Evolutionary conservation across 2,329 filamentous ascomycete genomes (phyloP), one percentile per base, ranked within the genome.

Genomic region (Calonectria pseudoturangicola): DNA sequence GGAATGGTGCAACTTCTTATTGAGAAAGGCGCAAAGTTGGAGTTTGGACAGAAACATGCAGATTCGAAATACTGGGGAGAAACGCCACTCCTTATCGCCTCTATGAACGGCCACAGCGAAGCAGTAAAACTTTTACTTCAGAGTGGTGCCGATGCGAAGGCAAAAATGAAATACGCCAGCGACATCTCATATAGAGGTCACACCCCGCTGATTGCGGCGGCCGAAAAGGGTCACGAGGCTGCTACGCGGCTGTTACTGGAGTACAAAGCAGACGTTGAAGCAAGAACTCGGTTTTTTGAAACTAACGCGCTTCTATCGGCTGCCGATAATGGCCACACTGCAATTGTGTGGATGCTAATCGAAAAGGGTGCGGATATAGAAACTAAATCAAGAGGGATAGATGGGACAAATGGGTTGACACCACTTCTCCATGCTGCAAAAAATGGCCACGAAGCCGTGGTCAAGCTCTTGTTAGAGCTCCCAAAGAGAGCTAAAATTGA

Each of bases 331-430:
- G 45, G 45, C n/a, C 45, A 48, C 10, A 21, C 45, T 4, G n/a
- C 45, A 1, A 48, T 48, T 48, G 45, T 25, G 25, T 48, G 45
- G 45, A 48, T 12, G n/a, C 21, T 48, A 2, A 48, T 48, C 13
- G 45, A 48, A 13, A 21, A 48, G 13, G 45, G 45, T 10, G 45
- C 45, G 6, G 21, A 48, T 12, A 25, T 48, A 25, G 45, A 48
- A 25, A 21, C 45, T 9, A 48, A 2, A 48, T 48, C 45, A 3
- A 48, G 21, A 21, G 45, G 45, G n/a, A 48, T 48, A 25, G 45
- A 48, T 48, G 45, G 45, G n/a, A 48, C 45, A 48, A 48, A 48
- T 25, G 45, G 45, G 21, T 21, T 48, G 45, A 48, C 45, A 12
- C 45, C 45, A 6, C 45, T 48, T 25, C n/a, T 48, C 3, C 45